Evolutionary conservation across 768 basidiomycete genomes (phyloP), one percentile per base, ranked within the genome.

Genomic region (Albatrellus ellisii): DNA sequence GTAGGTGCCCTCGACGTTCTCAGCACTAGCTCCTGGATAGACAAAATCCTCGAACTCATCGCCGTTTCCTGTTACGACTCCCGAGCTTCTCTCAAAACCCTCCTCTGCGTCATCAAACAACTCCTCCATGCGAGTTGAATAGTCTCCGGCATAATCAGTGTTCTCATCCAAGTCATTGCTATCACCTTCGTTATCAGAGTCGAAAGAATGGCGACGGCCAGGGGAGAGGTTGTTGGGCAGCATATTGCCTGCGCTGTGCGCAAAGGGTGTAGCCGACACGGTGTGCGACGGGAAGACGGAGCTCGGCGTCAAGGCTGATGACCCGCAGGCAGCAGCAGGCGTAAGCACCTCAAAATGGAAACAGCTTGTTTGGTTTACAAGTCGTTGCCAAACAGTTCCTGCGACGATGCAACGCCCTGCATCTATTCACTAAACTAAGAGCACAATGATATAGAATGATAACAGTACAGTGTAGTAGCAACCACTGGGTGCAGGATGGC

Each of bases 1-100:
- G 56, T 91, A 91, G 39, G 68, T 72, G 27, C 65, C 62, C 12
- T 67, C 59, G 0, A 66, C 58, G 32, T 61, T 51, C 11, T 61
- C 60, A 26, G 76, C 71, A 51, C 90, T 85, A 17, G 75, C 62
- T 22, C 85, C 87, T 22, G 68, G 66, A 54, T 89, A 91, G 22
- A 87, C 46, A 50, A 90, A 90, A 0, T 62, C 75, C 24, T 71
- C 75, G 0, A 66, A 67, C 4, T 71, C 67, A 4, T 54, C 53
- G 11, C 56, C 57, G 9, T 46, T 48, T 26, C 50, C 54, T 4
- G 46, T 46, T 15, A 26, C 45, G 22, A 28, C 35, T 39, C n/a
- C 11, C 10, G 32, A 34, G 20, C 12, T 18, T 10, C 14, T 18
- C 17, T 15, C 24, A 9, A 35, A 11, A 7, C 40, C 42, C 8